Evolutionary conservation across 768 basidiomycete genomes (phyloP).

Genomic region (Tricholoma sp.): DNA sequence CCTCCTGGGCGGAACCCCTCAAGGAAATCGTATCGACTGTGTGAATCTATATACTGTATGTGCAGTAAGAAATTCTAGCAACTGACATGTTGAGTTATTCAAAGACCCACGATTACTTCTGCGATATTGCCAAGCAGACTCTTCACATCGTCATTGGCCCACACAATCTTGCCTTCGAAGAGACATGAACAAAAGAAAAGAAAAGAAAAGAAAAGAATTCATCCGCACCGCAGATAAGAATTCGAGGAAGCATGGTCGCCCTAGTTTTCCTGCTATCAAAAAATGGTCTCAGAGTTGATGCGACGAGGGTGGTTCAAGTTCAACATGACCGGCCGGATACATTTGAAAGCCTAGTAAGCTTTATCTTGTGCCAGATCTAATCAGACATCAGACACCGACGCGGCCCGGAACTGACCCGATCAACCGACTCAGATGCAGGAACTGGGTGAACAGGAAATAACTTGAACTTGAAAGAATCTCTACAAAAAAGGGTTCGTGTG

Average conservation of each 20-base stretch:
- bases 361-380: too few relatives aligned
- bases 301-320: background rate
- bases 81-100: background rate
- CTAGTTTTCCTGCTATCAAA: conserved; percentile 1
- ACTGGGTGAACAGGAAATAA: too few relatives aligned
- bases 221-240: conserved; percentile 25
- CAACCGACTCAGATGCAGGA: too few relatives aligned
- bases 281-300: background rate
- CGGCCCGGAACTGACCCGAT: too few relatives aligned
- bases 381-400: too few relatives aligned
- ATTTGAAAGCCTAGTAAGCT: too few relatives aligned
- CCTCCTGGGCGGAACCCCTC: conserved; percentile 56
- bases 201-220: background rate
- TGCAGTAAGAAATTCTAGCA: background rate
- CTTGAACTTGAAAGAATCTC: too few relatives aligned
- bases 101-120: conserved; percentile 64
- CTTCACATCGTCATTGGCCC: conserved; percentile 75
- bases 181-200: background rate
- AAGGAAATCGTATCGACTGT: conserved; percentile 64
- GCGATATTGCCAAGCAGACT: conserved; percentile 61
- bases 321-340: too few relatives aligned
- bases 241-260: conserved; percentile 20
- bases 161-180: conserved; percentile 58
- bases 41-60: conserved; percentile 46
- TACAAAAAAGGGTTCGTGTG: too few relatives aligned